Evolutionary conservation across 371 early-diverging fungal species (phyloP).

Genomic region (Mucor sp.): DNA sequence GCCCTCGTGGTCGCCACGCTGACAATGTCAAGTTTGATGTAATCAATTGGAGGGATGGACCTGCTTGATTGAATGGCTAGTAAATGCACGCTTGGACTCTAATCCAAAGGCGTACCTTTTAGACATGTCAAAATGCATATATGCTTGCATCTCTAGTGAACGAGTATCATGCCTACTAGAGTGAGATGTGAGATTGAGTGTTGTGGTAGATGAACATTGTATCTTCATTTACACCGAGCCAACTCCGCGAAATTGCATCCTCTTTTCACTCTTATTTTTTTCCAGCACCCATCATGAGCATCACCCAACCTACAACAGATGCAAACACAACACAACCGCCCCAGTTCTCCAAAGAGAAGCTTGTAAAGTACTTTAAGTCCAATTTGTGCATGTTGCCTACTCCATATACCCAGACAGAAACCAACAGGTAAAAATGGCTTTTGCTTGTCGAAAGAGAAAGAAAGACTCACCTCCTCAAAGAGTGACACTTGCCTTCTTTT

Average conservation of each 20-base stretch:
- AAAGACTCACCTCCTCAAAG: constrained; percentile 35
- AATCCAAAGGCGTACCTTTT: too few species aligned
- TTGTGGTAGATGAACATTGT: too few species aligned
- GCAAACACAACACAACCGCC: background rate
- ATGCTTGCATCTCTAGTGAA: too few species aligned
- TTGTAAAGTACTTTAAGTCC: constrained; percentile 73
- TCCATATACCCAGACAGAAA: constrained; percentile 74
- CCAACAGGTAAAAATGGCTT: constrained; percentile 76
- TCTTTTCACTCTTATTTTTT: background rate
- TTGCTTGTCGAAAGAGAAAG: too few species aligned
- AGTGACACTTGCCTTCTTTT: constrained; percentile 87
- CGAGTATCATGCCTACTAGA: too few species aligned
- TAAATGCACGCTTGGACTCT: too few species aligned
- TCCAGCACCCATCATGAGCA: background rate
- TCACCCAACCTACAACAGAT: background rate
- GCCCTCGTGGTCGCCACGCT: too few species aligned
- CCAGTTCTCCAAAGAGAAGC: constrained; percentile 41
- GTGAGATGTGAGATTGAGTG: too few species aligned
- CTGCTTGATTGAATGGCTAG: too few species aligned
- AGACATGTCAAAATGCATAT: too few species aligned
- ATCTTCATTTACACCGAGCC: background rate
- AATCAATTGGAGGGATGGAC: too few species aligned
- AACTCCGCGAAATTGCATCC: background rate
- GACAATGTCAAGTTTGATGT: too few species aligned
- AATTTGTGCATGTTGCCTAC: constrained; percentile 76